Base-by-base conservation (phyloP, 257 asterid species). In the Solanum virginianum region DNA sequence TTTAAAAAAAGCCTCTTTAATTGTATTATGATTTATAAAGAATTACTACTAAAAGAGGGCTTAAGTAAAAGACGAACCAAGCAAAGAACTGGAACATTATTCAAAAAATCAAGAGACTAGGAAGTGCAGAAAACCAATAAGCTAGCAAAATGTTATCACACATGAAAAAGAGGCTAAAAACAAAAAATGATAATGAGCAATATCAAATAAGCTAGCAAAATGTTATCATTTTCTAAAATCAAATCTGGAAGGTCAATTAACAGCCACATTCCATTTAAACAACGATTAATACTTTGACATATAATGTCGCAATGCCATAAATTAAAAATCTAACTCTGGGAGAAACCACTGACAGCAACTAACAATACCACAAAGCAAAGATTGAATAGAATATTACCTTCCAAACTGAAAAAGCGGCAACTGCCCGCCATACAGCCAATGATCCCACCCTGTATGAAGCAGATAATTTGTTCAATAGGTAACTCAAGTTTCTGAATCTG, bases 401-500 rank as follows among this genome's bases (percentile, higher is more conserved):
- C 90, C 86, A 89, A 26, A 83, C 83, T 92, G 66, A 97, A 97
- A 85, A 90, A 91, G 55, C 92, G 93, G 69, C 98, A 97, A 74
- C 88, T 87, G 60, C 99, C 99, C 2, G 93, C 81, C 88, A 95
- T 87, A 65, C 92, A 91, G 87, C 99, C 99, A 82, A 95, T 84
- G 79, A 95, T 88, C 59, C 99, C 97, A 59, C 97, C 95, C 99
- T 97, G 89, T 45, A 86, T 9, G 59, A 60, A 87, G 85, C 84
- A 51, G 82, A 86, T 85, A 63, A 83, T 60, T 14, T 41, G 80
- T 79, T 53, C 41, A 80, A 56, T 43, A 36, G 36, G 45, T 83
- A 56, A 29, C 49, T 26, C 51, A 3, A 53, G 43, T 17, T 79
- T 79, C 66, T 29, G 83, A 45, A 36, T 53, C 7, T 29, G 63